phyloP scores from a whole-genome alignment of 306 rosid genomes.

The Acacia crassicarpa region DNA sequence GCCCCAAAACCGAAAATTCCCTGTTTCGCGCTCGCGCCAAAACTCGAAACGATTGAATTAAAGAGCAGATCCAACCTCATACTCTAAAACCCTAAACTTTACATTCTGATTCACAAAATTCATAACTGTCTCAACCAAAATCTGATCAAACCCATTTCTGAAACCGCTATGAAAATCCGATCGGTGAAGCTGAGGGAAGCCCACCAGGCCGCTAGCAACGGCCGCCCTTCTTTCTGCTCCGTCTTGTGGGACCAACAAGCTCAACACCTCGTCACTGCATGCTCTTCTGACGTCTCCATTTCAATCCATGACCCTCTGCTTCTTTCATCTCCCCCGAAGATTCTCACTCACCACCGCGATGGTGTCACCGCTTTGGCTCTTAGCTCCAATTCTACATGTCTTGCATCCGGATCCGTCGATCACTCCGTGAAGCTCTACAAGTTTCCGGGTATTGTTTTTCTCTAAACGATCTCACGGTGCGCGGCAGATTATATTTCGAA shows the following conservation, averaged over 20 bases:
- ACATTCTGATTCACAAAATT: neutral
- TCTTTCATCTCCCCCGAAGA: slow-evolving; percentile 60
- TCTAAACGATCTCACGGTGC: neutral
- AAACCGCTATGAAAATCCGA: slow-evolving; percentile 68
- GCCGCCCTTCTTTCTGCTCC: slow-evolving; percentile 76
- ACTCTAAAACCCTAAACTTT: neutral
- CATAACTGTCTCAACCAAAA: neutral
- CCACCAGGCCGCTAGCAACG: slow-evolving; percentile 50
- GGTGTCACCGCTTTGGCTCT: slow-evolving; percentile 90
- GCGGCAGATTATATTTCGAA: neutral
- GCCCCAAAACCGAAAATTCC: slow-evolving; percentile 2
- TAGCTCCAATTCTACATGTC: slow-evolving; percentile 93
- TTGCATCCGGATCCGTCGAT: slow-evolving; percentile 92
- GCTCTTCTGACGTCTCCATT: slow-evolving; percentile 64
- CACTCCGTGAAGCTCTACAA: slow-evolving; percentile 97
- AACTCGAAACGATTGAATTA: neutral
- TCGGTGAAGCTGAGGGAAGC: slow-evolving; percentile 88
- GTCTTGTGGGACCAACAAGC: slow-evolving; percentile 86
- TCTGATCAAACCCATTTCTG: neutral
- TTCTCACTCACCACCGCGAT: slow-evolving; percentile 90
- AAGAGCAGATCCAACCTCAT: neutral
- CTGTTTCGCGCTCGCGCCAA: slow-evolving; percentile 42
- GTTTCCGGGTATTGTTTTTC: slow-evolving; percentile 64
- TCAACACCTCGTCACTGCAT: slow-evolving; percentile 69
- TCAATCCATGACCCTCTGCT: slow-evolving; percentile 75